Evolutionary conservation across 2,329 filamentous ascomycete species (phyloP), one percentile per base, ranked within the genome.

Genomic region (Colletotrichum theobromicola): DNA sequence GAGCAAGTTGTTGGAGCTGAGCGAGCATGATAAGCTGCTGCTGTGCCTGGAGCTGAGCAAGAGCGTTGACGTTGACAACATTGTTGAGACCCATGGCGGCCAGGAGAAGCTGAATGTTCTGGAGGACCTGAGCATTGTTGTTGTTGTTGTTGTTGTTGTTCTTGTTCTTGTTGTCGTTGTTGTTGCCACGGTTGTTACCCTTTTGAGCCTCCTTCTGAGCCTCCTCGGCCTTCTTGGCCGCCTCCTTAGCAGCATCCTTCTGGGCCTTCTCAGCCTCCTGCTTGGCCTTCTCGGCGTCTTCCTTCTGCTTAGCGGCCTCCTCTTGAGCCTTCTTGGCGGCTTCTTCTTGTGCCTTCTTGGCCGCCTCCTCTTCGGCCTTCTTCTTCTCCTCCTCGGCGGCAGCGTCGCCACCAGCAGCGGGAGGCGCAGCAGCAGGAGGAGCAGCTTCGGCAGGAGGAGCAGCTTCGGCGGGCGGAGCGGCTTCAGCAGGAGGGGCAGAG

Each of bases 21-120:
- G 76, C 72, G 62, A 81, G 65, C 26, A 81, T 75, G n/a, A 76
- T 61, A 34, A 82, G 58, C 64, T 79, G 76, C 67, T 80, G 72
- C 77, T 78, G 78, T 26, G 82, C 65, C 70, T 79, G 78, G 58
- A 83, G 79, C 68, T 70, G 58, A 75, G 77, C 74, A 63, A 83
- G 67, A 72, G 73, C 62, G 77, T 79, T 77, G 67, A 80, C 67
- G 76, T 79, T 77, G 70, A 82, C 67, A 67, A 80, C 70, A 24
- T 76, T 69, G 34, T 78, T 76, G 46, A 83, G 74, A 60, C 80
- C 80, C 72, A 84, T 78, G 73, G 77, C 74, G 71, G 76, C 77
- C 69, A 83, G 77, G 26, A 82, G 77, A 50, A 76, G 75, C 46
- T 75, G 37, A 57, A 80, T 78, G 70, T 69, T 72, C 66, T 76